Percentiles rank a stretch among this genome's conserved stretches.
Conservation (phyloP, 805 yeast genomes). For the Kluyveromyces lactis region DNA sequence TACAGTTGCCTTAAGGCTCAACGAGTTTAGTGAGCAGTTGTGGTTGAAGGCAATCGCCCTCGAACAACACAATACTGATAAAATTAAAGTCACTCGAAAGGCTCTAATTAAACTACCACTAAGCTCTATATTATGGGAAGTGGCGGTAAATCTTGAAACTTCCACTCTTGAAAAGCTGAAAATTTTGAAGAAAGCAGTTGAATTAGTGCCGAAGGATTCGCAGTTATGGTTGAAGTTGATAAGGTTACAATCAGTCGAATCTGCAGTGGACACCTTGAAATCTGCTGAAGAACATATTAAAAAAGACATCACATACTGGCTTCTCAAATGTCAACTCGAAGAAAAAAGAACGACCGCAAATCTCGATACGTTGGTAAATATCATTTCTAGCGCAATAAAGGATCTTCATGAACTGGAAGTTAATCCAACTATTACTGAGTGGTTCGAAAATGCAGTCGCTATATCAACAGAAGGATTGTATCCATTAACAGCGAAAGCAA, state of each 20-base stretch:
- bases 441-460: constrained; percentile 59
- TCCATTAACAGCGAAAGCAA: constrained; percentile 42
- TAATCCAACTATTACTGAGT: constrained; percentile 32
- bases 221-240: constrained; percentile 59
- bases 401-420: constrained; percentile 39
- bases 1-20: constrained; percentile 53
- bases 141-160: constrained; percentile 51
- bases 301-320: constrained; percentile 50
- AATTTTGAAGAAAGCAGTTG: constrained; percentile 57
- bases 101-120: constrained; percentile 61
- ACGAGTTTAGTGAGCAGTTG: constrained; percentile 47
- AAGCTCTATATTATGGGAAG: constrained; percentile 58
- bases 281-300: constrained; percentile 50
- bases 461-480: constrained; percentile 29
- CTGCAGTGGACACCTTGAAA: constrained; percentile 48
- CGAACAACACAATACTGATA: constrained; percentile 49
- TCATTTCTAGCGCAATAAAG: constrained; percentile 35
- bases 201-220: constrained; percentile 55
- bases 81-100: constrained; percentile 53
- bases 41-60: constrained; percentile 70
- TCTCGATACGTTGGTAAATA: constrained; percentile 22
- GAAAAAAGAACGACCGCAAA: constrained; percentile 41
- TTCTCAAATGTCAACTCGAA: constrained; percentile 61
- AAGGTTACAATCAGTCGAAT: constrained; percentile 33
- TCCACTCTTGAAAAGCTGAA: constrained; percentile 40